Percentiles rank a stretch among this genome's conserved stretches.
Conservation (phyloP, 2,329 filamentous ascomycete genomes). For the Ampelomyces quisqualis region DNA sequence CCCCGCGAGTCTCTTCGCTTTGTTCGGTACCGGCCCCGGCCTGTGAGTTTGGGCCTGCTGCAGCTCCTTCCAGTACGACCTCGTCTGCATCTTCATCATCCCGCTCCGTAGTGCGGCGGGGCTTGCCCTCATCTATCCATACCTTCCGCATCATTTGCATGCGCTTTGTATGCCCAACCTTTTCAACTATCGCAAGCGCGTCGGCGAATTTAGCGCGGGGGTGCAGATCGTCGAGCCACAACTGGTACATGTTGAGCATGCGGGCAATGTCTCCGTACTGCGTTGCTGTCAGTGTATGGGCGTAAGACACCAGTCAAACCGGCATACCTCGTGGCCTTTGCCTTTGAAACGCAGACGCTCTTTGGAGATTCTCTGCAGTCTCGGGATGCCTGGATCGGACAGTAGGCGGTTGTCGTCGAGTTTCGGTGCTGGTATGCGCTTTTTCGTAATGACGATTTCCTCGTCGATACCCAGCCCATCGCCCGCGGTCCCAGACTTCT, state of each 20-base stretch:
- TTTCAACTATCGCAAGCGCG: slow-evolving; percentile 86
- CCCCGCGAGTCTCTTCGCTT: not conserved
- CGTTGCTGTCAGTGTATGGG: slow-evolving; percentile 12
- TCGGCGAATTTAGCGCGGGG: slow-evolving; percentile 93
- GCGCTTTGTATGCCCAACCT: slow-evolving; percentile 80
- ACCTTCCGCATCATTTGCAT: slow-evolving; percentile 73
- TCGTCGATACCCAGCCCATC: slow-evolving; percentile 76
- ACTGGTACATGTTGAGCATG: slow-evolving; percentile 85
- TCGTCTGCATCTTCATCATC: slow-evolving; percentile 35
- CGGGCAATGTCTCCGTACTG: slow-evolving; percentile 81
- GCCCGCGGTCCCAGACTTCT: slow-evolving; percentile 41
- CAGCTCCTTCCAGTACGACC: not conserved
- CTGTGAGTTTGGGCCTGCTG: slow-evolving; percentile 7
- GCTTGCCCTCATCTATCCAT: slow-evolving; percentile 78
- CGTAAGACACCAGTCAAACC: too few relatives aligned
- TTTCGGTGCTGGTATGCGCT: slow-evolving; percentile 75
- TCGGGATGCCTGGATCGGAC: slow-evolving; percentile 79
- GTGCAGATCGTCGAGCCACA: slow-evolving; percentile 96
- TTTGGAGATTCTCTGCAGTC: slow-evolving; percentile 69
- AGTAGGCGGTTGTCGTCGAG: slow-evolving; percentile 83
- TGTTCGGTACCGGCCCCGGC: slow-evolving; percentile 15
- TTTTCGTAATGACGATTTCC: slow-evolving; percentile 79
- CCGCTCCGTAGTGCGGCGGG: slow-evolving; percentile 42
- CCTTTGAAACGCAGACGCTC: slow-evolving; percentile 78
- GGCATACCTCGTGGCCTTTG: slow-evolving; percentile 81